Evolutionary conservation across 345 rosid species (phyloP).

Genomic region (Syzygium oleosum): DNA sequence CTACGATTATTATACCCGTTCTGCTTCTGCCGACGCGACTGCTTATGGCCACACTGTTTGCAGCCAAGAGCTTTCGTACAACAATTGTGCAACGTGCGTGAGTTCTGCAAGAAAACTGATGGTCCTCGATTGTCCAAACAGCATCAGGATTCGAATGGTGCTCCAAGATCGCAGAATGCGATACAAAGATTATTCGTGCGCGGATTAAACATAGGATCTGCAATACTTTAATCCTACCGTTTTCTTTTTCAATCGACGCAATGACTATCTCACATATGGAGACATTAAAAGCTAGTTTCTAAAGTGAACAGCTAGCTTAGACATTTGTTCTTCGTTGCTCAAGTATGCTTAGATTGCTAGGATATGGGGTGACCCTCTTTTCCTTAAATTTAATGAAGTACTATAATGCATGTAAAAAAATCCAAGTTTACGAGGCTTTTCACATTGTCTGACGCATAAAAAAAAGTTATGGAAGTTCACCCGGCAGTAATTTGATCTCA

Average conservation of each 20-base stretch:
- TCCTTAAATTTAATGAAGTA: not conserved
- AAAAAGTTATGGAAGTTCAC: not conserved
- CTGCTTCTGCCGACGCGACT: not conserved
- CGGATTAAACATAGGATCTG: not conserved
- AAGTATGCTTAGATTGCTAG: not conserved
- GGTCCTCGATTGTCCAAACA: not conserved
- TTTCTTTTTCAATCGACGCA: not conserved
- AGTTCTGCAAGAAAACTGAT: not conserved
- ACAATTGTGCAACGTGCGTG: no score
- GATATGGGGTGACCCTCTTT: not conserved
- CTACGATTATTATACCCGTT: not conserved
- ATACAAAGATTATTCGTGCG: not conserved
- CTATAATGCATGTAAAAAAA: not conserved
- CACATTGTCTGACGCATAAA: not conserved
- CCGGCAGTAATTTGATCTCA: not conserved
- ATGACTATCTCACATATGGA: not conserved
- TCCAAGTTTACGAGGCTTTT: not conserved
- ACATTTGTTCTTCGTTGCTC: not conserved
- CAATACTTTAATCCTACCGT: not conserved
- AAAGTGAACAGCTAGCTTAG: not conserved
- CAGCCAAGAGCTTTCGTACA: no score
- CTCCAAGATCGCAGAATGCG: not conserved
- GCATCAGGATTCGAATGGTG: not conserved
- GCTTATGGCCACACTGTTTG: not conserved
- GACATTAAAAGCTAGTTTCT: not conserved